Evolutionary conservation across 2,329 filamentous ascomycete genomes (phyloP).

Genomic region (Metarhizium album): DNA sequence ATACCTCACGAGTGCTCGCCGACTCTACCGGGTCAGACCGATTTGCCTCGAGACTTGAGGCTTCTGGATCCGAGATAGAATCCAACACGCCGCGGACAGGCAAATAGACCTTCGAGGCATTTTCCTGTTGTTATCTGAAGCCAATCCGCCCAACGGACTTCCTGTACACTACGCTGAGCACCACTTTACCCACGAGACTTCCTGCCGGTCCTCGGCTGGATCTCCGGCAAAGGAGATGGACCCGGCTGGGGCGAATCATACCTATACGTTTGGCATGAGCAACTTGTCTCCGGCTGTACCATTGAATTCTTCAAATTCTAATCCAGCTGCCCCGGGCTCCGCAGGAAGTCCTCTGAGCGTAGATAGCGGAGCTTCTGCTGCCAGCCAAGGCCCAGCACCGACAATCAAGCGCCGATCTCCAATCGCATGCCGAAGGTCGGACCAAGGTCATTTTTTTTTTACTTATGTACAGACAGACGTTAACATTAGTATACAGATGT

Average conservation of each 20-base stretch:
- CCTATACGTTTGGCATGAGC: background rate
- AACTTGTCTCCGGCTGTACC: background rate
- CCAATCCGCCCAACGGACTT: too few relatives aligned
- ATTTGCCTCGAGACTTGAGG: background rate
- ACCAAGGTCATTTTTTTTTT: slow-evolving; percentile 1
- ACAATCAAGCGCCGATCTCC: slow-evolving; percentile 37
- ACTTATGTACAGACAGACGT: background rate
- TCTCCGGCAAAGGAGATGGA: background rate
- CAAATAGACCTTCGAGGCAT: background rate
- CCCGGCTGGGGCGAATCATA: background rate
- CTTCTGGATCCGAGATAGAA: background rate
- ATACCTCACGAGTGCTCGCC: too few relatives aligned
- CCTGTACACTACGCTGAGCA: too few relatives aligned
- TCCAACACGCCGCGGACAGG: background rate
- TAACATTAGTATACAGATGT: slow-evolving; percentile 28
- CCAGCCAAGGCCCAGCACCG: slow-evolving; percentile 5
- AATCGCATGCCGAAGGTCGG: slow-evolving; percentile 43
- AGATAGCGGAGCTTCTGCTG: background rate
- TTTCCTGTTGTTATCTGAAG: background rate
- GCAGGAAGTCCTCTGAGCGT: slow-evolving; percentile 1
- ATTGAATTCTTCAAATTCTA: background rate
- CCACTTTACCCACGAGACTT: background rate
- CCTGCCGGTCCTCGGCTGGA: background rate
- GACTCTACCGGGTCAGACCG: background rate
- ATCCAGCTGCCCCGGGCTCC: slow-evolving; percentile 1